Evolutionary conservation across 306 rosid species (phyloP).

Genomic region (Quercus rubra): DNA sequence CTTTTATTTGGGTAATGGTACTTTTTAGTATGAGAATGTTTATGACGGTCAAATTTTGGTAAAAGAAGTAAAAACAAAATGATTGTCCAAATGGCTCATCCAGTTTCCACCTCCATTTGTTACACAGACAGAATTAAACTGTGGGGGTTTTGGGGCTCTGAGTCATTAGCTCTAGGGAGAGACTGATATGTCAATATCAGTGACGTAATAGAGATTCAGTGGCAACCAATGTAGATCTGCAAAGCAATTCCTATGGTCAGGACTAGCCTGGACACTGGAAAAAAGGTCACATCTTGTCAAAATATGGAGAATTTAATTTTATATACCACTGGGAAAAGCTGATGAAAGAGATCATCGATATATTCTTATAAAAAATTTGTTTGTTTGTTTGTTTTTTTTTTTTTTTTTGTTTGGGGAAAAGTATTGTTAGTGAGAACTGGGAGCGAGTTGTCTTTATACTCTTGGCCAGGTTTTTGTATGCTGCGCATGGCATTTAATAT

Average conservation of each 20-base stretch:
- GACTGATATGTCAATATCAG: constrained; percentile 25
- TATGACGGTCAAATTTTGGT: background rate
- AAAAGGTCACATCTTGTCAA: background rate
- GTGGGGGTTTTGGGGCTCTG: background rate
- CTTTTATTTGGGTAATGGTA: background rate
- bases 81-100: background rate
- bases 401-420: background rate
- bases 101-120: background rate
- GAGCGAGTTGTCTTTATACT: background rate
- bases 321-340: background rate
- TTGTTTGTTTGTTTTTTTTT: no score
- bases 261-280: background rate
- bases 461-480: constrained; percentile 9
- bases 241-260: background rate
- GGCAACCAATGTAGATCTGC: constrained; percentile 3
- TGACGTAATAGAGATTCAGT: constrained; percentile 1
- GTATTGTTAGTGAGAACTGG: background rate
- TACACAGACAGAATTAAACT: background rate
- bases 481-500: constrained; percentile 9
- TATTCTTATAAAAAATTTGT: background rate
- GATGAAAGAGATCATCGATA: background rate
- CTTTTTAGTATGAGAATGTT: background rate
- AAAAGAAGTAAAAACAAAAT: background rate
- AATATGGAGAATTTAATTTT: background rate
- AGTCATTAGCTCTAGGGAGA: no score